Evolutionary conservation across 805 yeast species (phyloP).

Genomic region (Zygosaccharomyces lentus): DNA sequence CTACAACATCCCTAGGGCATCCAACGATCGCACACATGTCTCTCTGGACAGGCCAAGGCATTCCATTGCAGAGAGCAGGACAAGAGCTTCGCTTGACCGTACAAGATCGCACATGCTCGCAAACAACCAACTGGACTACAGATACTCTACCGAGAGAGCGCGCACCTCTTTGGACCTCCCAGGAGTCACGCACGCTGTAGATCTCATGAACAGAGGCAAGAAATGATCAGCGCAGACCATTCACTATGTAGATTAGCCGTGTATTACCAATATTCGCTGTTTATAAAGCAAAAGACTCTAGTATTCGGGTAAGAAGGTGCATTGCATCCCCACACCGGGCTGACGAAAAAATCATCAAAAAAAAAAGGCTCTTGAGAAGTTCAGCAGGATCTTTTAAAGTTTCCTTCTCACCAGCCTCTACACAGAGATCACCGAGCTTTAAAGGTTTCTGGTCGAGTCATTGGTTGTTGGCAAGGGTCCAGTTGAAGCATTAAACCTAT

Average conservation of each 20-base stretch:
- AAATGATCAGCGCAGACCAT: background rate
- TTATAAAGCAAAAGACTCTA: background rate
- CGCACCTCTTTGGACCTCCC: conserved; percentile 41
- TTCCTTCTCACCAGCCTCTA: background rate
- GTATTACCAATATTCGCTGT: background rate
- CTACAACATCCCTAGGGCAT: conserved; percentile 1
- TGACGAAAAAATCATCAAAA: conserved; percentile 6
- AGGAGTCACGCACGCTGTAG: conserved; percentile 39
- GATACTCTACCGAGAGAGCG: conserved; percentile 39
- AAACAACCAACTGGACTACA: conserved; percentile 36
- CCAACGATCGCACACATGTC: conserved; percentile 1
- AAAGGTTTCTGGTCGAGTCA: background rate
- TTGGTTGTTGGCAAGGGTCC: background rate
- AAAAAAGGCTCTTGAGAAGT: conserved; percentile 1
- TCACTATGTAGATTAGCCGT: conserved; percentile 1
- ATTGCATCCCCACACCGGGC: conserved; percentile 7
- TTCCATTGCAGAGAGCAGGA: conserved; percentile 4
- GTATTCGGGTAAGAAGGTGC: conserved; percentile 3
- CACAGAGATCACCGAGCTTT: background rate
- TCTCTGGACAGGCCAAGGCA: conserved; percentile 10
- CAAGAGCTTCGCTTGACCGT: conserved; percentile 38
- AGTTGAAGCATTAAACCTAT: background rate
- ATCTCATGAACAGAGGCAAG: conserved; percentile 27
- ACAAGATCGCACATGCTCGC: conserved; percentile 38
- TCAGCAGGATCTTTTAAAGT: background rate